Evolutionary conservation across 345 rosid species (phyloP).

Genomic region (Aurinia saxatilis): DNA sequence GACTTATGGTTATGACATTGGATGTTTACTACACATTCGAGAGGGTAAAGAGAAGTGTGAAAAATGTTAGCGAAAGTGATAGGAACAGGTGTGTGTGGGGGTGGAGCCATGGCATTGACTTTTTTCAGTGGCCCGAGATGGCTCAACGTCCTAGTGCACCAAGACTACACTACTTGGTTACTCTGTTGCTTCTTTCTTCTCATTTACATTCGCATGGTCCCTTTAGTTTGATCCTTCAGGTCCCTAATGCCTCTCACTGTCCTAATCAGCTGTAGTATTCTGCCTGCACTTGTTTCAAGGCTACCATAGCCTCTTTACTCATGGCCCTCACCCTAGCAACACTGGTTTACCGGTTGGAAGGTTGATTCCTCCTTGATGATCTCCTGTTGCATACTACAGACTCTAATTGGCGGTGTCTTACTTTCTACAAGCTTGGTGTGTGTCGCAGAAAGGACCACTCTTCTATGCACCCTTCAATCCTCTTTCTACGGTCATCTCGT

Average conservation of each 20-base stretch:
- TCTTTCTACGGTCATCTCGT: constrained; percentile 43
- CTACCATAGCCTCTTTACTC: constrained; percentile 35
- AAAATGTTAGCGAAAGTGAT: constrained; percentile 54
- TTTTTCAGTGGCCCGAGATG: constrained; percentile 46
- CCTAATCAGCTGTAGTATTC: constrained; percentile 46
- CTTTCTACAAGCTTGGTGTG: constrained; percentile 66
- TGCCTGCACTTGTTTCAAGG: constrained; percentile 47
- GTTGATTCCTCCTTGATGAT: constrained; percentile 36
- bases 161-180: constrained; percentile 34
- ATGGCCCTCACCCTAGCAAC: constrained; percentile 29
- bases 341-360: constrained; percentile 28
- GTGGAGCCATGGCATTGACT: constrained; percentile 60
- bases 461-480: constrained; percentile 66
- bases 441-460: constrained; percentile 50
- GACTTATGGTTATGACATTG: neutral
- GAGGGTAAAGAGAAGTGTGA: constrained; percentile 44
- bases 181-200: constrained; percentile 45
- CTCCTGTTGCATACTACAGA: constrained; percentile 32
- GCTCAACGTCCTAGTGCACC: constrained; percentile 28
- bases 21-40: constrained; percentile 38
- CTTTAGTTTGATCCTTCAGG: constrained; percentile 56
- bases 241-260: constrained; percentile 38
- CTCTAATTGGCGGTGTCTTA: constrained; percentile 36
- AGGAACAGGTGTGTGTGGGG: constrained; percentile 59
- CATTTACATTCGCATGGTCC: constrained; percentile 43